phyloP scores from a whole-genome alignment of 768 basidiomycete species.

The Dacryopinax primogenitus region DNA sequence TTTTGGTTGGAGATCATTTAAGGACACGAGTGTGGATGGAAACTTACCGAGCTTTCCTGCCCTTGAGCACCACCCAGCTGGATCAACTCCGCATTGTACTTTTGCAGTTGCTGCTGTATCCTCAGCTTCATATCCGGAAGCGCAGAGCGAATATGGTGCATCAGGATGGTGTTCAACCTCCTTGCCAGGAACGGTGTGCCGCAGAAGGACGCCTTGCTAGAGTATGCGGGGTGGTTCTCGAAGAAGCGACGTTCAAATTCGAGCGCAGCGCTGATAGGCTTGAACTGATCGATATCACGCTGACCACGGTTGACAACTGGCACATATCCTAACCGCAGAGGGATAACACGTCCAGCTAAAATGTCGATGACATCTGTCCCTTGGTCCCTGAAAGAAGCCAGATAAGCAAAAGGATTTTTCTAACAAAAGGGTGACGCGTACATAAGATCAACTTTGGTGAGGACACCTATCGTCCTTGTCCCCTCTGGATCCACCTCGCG shows the following conservation, averaged over 20 bases:
- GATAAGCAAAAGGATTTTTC: conserved; percentile 5
- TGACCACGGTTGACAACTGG: conserved; percentile 98
- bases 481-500: conserved; percentile 97
- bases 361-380: conserved; percentile 99
- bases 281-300: conserved; percentile 84
- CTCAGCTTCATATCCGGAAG: conserved; percentile 97
- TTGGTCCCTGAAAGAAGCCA: conserved; percentile 55
- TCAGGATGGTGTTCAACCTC: conserved; percentile 96
- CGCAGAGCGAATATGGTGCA: conserved; percentile 96
- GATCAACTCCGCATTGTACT: conserved; percentile 71
- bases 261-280: conserved; percentile 71
- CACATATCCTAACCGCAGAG: conserved; percentile 89
- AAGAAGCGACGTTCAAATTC: conserved; percentile 89
- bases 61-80: conserved; percentile 78
- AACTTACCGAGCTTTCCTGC: conserved; percentile 50
- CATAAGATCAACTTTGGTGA: conserved; percentile 98
- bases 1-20: not conserved
- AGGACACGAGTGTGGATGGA: not conserved
- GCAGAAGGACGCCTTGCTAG: conserved; percentile 87
- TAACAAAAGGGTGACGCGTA: conserved; percentile 31
- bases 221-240: conserved; percentile 86
- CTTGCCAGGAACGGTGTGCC: conserved; percentile 92
- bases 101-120: conserved; percentile 80
- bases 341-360: conserved; percentile 91
- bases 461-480: conserved; percentile 89